Evolutionary conservation across 768 basidiomycete species (phyloP), one percentile per base, ranked within the genome.

Genomic region (Boletus rubroflammeus): DNA sequence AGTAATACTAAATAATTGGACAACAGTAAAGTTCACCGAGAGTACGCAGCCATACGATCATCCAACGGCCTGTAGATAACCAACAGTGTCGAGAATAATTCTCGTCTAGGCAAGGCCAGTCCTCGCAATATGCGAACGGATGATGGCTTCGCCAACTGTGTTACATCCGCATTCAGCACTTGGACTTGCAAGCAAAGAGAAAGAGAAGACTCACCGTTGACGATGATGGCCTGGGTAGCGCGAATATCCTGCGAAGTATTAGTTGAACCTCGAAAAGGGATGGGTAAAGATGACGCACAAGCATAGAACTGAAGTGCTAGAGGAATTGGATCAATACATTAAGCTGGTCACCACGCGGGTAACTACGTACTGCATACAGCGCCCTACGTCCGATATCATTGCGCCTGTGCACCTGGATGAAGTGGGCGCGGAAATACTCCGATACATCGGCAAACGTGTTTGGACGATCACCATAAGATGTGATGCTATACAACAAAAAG

Each of bases 381-480:
- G 78, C 78, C 41, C 88, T 78, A 52, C 76, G 76, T 17, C 77
- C 76, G 29, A 73, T 70, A 62, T 88, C 86, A 56, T 84, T 84
- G 58, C 81, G 78, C 62, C 80, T 78, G 67, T 92, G 87, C 11
- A 84, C 83, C 57, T 88, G 86, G 26, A 84, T 72, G 64, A 93
- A 93, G 67, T 92, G 90, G n/a, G 85, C 80, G n/a, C 82, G 81
- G 75, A 93, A 92, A 62, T 93, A 92, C 47, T 83, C 80, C 35
- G 88, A 79, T 15, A 85, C 90, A 19, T 79, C 79, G 60, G 86
- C 81, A 66, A 76, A 89, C 48, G 79, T 81, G 59, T 92, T 90
- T 31, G 84, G 77, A 23, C 89, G 79, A 49, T 86, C 79, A 6
- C 84, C 85, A 60, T 84, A 90, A 48, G 88, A 89, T 31, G 86